Percentiles rank a stretch among this genome's conserved stretches.
Evolutionary conservation across 2,329 filamentous ascomycete species (phyloP).

Genomic region (Aspergillus fumigatiaffinis): DNA sequence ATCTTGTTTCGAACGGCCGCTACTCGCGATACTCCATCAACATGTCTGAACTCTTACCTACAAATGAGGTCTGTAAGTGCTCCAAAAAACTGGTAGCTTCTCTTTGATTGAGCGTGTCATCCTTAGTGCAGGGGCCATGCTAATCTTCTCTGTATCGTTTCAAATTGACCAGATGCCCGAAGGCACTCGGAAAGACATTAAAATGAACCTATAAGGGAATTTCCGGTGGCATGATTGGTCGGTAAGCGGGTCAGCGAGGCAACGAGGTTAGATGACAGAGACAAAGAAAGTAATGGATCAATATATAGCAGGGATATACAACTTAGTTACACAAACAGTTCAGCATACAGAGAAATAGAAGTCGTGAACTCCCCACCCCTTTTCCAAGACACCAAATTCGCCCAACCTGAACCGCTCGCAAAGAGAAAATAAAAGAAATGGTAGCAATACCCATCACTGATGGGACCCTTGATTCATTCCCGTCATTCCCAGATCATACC

Average conservation of each 20-base stretch:
- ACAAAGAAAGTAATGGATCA: neutral
- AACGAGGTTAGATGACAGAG: no score
- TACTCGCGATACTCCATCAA: no score
- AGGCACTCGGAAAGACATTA: slow-evolving; percentile 25
- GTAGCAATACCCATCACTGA: slow-evolving; percentile 3
- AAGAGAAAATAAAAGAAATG: neutral
- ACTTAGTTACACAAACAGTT: neutral
- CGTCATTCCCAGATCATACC: slow-evolving; percentile 25
- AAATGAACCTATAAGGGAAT: slow-evolving; percentile 18
- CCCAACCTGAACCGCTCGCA: neutral
- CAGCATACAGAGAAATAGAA: neutral
- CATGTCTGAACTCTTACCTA: slow-evolving; percentile 2
- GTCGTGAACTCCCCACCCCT: neutral
- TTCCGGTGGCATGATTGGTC: no score
- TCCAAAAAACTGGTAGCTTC: slow-evolving; percentile 65
- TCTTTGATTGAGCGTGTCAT: slow-evolving; percentile 88
- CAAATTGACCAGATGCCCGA: slow-evolving; percentile 61
- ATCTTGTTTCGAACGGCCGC: no score
- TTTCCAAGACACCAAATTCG: neutral
- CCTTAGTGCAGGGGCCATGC: slow-evolving; percentile 86
- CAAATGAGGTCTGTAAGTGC: slow-evolving; percentile 11
- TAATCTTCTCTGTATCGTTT: slow-evolving; percentile 74
- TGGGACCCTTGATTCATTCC: slow-evolving; percentile 16
- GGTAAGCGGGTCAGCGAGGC: no score
- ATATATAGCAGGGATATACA: neutral